Conservation (phyloP, 2,329 filamentous ascomycete species). For the Cephalotrichum gorgonifer region DNA sequence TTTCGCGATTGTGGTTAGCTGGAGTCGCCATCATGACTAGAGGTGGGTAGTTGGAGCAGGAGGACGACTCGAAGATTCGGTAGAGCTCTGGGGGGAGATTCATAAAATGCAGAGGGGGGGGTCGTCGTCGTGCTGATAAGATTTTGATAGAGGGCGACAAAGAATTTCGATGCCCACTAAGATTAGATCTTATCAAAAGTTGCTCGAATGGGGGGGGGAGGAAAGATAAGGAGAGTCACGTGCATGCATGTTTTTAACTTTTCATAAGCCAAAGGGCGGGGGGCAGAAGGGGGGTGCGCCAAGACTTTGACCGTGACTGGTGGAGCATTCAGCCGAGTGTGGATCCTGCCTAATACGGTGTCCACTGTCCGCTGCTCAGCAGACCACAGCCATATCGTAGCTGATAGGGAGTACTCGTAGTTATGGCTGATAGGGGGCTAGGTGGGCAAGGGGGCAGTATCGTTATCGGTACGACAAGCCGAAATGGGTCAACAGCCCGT, state of each 20-base stretch:
- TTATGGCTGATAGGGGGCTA: background rate
- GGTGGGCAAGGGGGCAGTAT: background rate
- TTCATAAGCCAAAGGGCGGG: background rate
- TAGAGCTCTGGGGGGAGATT: background rate
- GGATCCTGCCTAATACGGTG: too few relatives aligned
- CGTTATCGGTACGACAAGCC: background rate
- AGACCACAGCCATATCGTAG: background rate
- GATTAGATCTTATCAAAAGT: constrained; percentile 6
- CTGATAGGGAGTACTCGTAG: background rate
- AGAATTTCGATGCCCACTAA: constrained; percentile 6
- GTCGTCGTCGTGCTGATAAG: constrained; percentile 3
- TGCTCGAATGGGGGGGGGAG: background rate
- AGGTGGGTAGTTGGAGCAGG: constrained; percentile 10
- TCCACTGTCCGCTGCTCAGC: too few relatives aligned
- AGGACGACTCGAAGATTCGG: constrained; percentile 18
- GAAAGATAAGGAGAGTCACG: constrained; percentile 5
- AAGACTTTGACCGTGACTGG: background rate
- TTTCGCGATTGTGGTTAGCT: constrained; percentile 46
- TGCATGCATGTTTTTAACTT: background rate
- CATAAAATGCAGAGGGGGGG: background rate
- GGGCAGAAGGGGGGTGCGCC: background rate
- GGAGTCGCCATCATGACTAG: constrained; percentile 40
- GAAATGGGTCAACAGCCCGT: background rate
- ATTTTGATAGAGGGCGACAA: constrained; percentile 6
- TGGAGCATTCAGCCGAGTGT: background rate